A percentile compares a stretch with the other conserved stretches of the same genome.
Evolutionary conservation across 1,284 basidiomycete species (phyloP).

Genomic region (Apiotrichum brassicae): DNA sequence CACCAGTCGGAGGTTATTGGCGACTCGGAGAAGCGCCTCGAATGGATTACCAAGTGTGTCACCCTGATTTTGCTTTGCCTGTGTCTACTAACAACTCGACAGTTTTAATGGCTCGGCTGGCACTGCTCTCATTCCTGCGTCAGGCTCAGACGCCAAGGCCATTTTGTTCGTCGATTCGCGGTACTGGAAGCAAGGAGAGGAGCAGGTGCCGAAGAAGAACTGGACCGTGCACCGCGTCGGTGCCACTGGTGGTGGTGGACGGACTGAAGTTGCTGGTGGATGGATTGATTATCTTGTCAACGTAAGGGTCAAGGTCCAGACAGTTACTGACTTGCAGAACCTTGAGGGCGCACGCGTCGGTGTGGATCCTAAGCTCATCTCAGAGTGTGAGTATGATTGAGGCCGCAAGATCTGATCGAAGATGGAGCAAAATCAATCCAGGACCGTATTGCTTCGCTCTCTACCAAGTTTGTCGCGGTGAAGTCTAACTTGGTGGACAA

Average conservation of each 20-base stretch:
- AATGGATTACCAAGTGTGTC: conserved; percentile 75
- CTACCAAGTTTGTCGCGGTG: conserved; percentile 56
- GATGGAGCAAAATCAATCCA: conserved; percentile 21
- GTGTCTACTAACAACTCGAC: not conserved
- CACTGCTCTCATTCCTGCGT: conserved; percentile 65
- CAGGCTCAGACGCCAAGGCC: conserved; percentile 52
- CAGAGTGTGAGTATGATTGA: conserved; percentile 53
- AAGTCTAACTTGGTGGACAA: conserved; percentile 74
- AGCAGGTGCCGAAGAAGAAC: conserved; percentile 62
- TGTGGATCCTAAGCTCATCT: conserved; percentile 80
- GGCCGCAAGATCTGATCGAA: conserved; percentile 1
- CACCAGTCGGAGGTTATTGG: conserved; percentile 83
- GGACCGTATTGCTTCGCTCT: conserved; percentile 48
- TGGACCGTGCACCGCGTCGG: conserved; percentile 73
- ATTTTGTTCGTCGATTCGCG: conserved; percentile 74
- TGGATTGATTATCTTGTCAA: conserved; percentile 72
- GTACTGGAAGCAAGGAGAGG: conserved; percentile 78
- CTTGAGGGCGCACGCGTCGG: conserved; percentile 63
- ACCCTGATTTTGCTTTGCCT: too few species aligned
- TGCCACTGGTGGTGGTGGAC: conserved; percentile 47
- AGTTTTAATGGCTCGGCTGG: conserved; percentile 85
- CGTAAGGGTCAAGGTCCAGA: conserved; percentile 32
- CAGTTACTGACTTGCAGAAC: conserved; percentile 42
- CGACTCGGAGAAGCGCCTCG: conserved; percentile 68
- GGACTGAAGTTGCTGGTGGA: conserved; percentile 51